These are phyloP conservation scores for Musa balbisiana DNA, from an alignment of 202 grass and related monocot genomes.

Conservation along the genomic window DNA sequence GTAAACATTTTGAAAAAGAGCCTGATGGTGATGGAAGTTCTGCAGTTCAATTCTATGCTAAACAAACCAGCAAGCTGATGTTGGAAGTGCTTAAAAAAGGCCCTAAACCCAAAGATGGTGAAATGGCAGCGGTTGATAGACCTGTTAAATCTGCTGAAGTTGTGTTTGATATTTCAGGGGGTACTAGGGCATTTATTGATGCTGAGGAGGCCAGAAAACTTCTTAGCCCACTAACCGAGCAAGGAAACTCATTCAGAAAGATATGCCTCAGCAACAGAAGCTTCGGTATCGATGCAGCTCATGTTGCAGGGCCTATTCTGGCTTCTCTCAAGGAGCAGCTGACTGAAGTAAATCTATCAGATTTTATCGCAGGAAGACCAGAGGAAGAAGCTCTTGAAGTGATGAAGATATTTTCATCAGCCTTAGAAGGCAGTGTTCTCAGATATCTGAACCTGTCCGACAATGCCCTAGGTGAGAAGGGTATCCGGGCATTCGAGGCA, in stretches of 20 bases:
- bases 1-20: constrained; percentile 49
- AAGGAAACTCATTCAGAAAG: constrained; percentile 32
- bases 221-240: constrained; percentile 33
- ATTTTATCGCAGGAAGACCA: constrained; percentile 46
- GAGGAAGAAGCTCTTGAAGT: constrained; percentile 59
- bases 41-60: constrained; percentile 59
- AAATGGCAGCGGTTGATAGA: constrained; percentile 10
- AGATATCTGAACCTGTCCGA: constrained; percentile 55
- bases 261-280: constrained; percentile 62
- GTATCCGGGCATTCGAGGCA: constrained; percentile 55
- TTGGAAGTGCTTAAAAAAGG: constrained; percentile 54
- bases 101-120: constrained; percentile 22
- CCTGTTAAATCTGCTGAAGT: constrained; percentile 22
- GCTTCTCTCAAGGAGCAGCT: constrained; percentile 47
- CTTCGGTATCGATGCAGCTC: constrained; percentile 54
- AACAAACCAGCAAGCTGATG: constrained; percentile 64
- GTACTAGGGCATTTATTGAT: constrained; percentile 49
- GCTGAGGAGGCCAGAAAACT: constrained; percentile 49
- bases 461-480: constrained; percentile 72
- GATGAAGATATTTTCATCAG: constrained; percentile 56
- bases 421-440: constrained; percentile 44
- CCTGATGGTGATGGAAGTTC: constrained; percentile 69
- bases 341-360: constrained; percentile 46
- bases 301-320: constrained; percentile 42
- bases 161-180: constrained; percentile 48